Base-by-base conservation (phyloP, 495 filamentous ascomycete species). In the Neurospora discreta region DNA sequence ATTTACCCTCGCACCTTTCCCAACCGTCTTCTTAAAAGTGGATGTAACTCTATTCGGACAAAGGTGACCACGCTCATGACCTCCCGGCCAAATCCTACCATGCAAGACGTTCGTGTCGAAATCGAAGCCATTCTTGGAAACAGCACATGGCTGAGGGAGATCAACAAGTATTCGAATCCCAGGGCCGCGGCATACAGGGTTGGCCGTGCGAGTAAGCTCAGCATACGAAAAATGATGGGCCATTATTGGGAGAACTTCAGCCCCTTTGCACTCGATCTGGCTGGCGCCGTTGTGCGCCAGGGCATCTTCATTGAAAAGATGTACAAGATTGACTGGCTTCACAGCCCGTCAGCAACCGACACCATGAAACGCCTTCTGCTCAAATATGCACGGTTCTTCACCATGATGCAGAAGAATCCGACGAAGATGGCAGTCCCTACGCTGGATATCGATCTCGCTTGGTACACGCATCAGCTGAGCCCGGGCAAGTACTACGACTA, bases 381-480 rank as follows among this genome's bases (percentile, higher is more conserved):
- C 3, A 94, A 94, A 76, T 97, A 96, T 77, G 60, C 74, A 16
- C 84, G 89, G 13, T 97, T 93, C 82, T 84, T 93, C 41, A 23
- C 71, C 0, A 90, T 97, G 74, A 92, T 97, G 80, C 75, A 76
- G 0, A 60, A 71, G 1, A 80, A 92, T 75, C 68, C 87, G 0
- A 72, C 76, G 1, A 77, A 87, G 15, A 84, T 88, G 46, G 88
- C 87, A 1, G 92, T 97, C 1, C 94, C 93, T 3, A 97, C 94
- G 15, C 83, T 97, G 2, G 93, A 97, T 73, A 87, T 97, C n/a
- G 93, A 97, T 78, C 82, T 97, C 1, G 93, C 89, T 9, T 97
- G 94, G 93, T 89, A 92, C 75, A 89, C 87, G 0, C 88, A 89
- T 75, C 84, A 90, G 80, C 86, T 96, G 20, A 87, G 83, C 5